Percentiles rank a stretch among this genome's conserved stretches.
Conservation (phyloP, 106 monocot species). For the Acorus calamus region DNA sequence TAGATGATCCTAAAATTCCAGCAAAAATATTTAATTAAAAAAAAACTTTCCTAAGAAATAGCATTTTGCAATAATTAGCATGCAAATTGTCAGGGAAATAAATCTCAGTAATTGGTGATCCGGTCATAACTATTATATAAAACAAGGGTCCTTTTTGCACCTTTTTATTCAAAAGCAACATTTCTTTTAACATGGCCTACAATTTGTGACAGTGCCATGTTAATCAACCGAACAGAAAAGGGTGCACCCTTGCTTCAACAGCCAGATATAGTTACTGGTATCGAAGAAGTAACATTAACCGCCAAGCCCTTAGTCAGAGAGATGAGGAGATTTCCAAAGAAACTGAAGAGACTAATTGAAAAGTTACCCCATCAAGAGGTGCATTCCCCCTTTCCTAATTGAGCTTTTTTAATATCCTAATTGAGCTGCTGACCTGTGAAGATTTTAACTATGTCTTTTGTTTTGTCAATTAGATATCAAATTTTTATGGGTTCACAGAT, state of each 20-base stretch:
- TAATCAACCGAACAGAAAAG: constrained; percentile 56
- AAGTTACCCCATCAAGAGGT: constrained; percentile 72
- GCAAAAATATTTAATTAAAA: no score
- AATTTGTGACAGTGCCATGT: constrained; percentile 35
- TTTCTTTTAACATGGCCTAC: no score
- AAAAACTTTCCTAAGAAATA: no score
- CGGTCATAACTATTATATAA: no score
- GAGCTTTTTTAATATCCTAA: no score
- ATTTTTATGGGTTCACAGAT: neutral
- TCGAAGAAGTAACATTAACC: constrained; percentile 76
- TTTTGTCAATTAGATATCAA: neutral
- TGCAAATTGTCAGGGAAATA: no score
- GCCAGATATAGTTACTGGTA: constrained; percentile 52
- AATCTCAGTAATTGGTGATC: no score
- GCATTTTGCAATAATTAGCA: no score
- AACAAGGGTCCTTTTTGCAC: no score
- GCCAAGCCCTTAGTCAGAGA: constrained; percentile 59
- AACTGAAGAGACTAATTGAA: constrained; percentile 67
- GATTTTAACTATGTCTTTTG: neutral
- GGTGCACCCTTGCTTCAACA: constrained; percentile 52
- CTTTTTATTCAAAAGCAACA: no score
- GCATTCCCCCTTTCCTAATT: constrained; percentile 10
- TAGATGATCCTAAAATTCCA: no score
- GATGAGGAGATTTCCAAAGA: constrained; percentile 60
- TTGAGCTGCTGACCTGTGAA: no score